phyloP scores from a whole-genome alignment of 164 flowering plant genomes.

The Litsea cubeba region DNA sequence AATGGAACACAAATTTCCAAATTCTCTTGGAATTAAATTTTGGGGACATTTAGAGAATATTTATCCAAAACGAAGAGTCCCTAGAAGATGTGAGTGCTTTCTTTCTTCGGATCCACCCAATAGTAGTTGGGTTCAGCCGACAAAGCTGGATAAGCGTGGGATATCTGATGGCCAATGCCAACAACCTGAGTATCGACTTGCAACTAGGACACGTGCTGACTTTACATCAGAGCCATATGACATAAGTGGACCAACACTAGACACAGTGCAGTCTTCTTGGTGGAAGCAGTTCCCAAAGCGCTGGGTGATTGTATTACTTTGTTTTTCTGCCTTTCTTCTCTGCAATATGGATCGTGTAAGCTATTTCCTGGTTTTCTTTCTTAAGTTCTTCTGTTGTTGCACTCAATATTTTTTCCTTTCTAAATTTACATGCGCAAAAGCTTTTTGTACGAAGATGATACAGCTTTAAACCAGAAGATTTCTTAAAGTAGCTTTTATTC shows the following conservation, averaged over 20 bases:
- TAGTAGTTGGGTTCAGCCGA: constrained; percentile 29
- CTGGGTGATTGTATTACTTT: constrained; percentile 91
- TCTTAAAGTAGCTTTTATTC: too few relatives aligned
- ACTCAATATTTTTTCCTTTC: background rate
- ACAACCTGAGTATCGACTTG: constrained; percentile 27
- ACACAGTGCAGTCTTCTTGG: constrained; percentile 45
- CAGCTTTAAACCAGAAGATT: background rate
- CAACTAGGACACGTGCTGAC: constrained; percentile 35
- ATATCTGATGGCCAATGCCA: constrained; percentile 20
- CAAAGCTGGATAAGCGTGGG: constrained; percentile 28
- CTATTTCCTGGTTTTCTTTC: constrained; percentile 9
- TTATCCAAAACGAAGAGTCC: constrained; percentile 21
- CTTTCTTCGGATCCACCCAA: constrained; percentile 23
- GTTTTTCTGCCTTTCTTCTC: constrained; percentile 81
- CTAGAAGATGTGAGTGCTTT: constrained; percentile 30
- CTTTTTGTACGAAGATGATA: background rate
- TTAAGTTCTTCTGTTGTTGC: background rate
- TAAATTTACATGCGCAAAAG: background rate
- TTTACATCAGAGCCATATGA: constrained; percentile 77
- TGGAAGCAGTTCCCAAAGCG: constrained; percentile 87
- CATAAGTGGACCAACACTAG: constrained; percentile 41
- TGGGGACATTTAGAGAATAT: constrained; percentile 14
- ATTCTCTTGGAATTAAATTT: constrained; percentile 15
- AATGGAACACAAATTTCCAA: constrained; percentile 16
- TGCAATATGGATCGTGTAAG: constrained; percentile 99